Conservation (phyloP, 768 basidiomycete genomes). For the Lentinula edodes region DNA sequence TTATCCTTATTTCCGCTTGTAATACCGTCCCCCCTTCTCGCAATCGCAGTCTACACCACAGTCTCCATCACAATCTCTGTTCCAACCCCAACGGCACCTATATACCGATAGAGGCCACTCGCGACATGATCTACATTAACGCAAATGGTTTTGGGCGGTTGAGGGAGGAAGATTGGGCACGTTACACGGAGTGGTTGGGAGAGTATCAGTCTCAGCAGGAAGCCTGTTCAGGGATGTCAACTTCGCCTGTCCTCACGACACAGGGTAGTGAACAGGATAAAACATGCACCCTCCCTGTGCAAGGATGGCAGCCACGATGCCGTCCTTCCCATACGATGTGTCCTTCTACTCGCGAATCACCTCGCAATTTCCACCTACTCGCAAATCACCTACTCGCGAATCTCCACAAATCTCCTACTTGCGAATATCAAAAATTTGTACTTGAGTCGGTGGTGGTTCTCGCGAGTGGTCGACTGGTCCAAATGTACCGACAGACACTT, state of each 20-base stretch:
- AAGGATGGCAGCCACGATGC: background rate
- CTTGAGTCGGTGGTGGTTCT: too few species aligned
- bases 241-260: conserved; percentile 7
- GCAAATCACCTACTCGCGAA: too few species aligned
- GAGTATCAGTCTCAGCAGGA: background rate
- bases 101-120: conserved; percentile 61
- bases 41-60: conserved; percentile 4
- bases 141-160: conserved; percentile 50
- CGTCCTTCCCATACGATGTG: too few species aligned
- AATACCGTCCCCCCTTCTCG: conserved; percentile 12
- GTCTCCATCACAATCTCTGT: conserved; percentile 7
- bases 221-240: conserved; percentile 7
- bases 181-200: conserved; percentile 21
- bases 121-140: conserved; percentile 49
- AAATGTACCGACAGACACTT: too few species aligned
- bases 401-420: too few species aligned
- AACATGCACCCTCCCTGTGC: background rate
- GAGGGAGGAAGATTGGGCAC: conserved; percentile 50
- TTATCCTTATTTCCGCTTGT: conserved; percentile 17
- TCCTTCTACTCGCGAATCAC: too few species aligned
- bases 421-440: too few species aligned
- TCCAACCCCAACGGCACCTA: conserved; percentile 27
- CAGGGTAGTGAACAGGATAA: background rate
- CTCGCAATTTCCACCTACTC: too few species aligned
- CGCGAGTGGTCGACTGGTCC: too few species aligned